Conservation (phyloP, 1,284 basidiomycete species). For the Ceratobasidium sp. region DNA sequence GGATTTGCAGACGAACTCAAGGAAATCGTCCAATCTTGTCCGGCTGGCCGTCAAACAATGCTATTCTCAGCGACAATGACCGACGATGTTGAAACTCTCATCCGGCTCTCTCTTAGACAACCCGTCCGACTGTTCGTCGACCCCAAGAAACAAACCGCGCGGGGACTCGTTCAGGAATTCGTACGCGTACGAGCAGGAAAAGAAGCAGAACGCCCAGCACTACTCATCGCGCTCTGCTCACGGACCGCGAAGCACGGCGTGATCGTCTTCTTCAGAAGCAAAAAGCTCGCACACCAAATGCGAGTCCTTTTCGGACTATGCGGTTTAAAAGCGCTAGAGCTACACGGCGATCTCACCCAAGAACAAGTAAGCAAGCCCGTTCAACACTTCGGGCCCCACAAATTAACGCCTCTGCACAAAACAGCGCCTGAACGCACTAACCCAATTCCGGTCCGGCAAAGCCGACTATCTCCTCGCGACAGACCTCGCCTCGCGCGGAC, state of each 20-base stretch:
- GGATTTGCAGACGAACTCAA: constrained; percentile 96
- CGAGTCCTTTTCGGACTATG: constrained; percentile 91
- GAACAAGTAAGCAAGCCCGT: constrained; percentile 74
- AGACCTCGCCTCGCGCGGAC: constrained; percentile 92
- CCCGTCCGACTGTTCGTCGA: constrained; percentile 96
- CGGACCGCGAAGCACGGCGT: constrained; percentile 85
- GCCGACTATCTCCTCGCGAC: constrained; percentile 95
- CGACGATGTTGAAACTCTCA: constrained; percentile 92
- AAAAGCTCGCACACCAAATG: constrained; percentile 97
- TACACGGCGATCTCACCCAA: constrained; percentile 95
- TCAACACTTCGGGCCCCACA: not conserved
- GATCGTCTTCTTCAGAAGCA: constrained; percentile 95
- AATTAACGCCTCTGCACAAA: not conserved
- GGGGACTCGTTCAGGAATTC: constrained; percentile 94
- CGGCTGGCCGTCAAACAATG: constrained; percentile 92
- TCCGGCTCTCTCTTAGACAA: constrained; percentile 89
- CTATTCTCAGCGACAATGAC: constrained; percentile 99
- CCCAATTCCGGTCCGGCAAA: constrained; percentile 84
- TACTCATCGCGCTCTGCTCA: constrained; percentile 87
- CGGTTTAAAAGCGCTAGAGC: constrained; percentile 86
- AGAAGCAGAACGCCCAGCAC: constrained; percentile 82
- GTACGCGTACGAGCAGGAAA: constrained; percentile 84
- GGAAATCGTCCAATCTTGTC: constrained; percentile 93
- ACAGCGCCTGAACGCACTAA: constrained; percentile 86
- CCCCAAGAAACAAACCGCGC: constrained; percentile 88